Evolutionary conservation across 345 rosid species (phyloP).

Genomic region (Hibiscus syriacus): DNA sequence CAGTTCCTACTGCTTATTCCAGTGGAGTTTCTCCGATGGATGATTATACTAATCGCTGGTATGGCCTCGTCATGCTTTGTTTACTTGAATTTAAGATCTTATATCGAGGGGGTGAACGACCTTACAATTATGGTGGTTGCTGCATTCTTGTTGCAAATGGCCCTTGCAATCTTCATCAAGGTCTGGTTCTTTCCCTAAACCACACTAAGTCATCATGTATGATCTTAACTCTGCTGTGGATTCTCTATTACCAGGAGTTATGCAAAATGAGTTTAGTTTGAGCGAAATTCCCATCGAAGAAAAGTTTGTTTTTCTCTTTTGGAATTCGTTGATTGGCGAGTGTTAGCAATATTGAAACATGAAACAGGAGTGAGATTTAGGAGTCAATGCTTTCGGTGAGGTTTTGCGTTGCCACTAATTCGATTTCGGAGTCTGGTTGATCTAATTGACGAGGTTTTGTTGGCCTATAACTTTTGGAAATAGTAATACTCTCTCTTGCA

Average conservation of each 20-base stretch:
- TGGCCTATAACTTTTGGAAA: slow-evolving; percentile 9
- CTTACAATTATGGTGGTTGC: slow-evolving; percentile 42
- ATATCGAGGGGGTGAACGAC: slow-evolving; percentile 39
- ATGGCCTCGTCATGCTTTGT: slow-evolving; percentile 64
- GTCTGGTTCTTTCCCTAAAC: slow-evolving; percentile 84
- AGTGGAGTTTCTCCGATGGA: slow-evolving; percentile 73
- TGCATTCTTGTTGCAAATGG: slow-evolving; percentile 72
- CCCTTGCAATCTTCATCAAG: slow-evolving; percentile 80
- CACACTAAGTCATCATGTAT: neutral
- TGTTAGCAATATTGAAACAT: slow-evolving; percentile 8
- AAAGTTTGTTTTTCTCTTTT: slow-evolving; percentile 8
- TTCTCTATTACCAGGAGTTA: neutral
- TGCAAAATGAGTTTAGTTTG: neutral
- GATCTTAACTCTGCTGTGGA: neutral
- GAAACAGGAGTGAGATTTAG: slow-evolving; percentile 1
- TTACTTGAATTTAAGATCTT: slow-evolving; percentile 57
- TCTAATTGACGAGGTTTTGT: slow-evolving; percentile 1
- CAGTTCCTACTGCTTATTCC: slow-evolving; percentile 86
- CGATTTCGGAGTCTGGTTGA: neutral
- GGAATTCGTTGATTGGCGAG: neutral
- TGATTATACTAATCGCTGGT: slow-evolving; percentile 67
- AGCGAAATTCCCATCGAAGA: neutral
- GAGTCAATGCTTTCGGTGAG: neutral
- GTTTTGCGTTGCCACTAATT: neutral
- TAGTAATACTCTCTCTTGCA: neutral